Evolutionary conservation across 2,329 filamentous ascomycete genomes (phyloP).

Genomic region (Fusarium sp.): DNA sequence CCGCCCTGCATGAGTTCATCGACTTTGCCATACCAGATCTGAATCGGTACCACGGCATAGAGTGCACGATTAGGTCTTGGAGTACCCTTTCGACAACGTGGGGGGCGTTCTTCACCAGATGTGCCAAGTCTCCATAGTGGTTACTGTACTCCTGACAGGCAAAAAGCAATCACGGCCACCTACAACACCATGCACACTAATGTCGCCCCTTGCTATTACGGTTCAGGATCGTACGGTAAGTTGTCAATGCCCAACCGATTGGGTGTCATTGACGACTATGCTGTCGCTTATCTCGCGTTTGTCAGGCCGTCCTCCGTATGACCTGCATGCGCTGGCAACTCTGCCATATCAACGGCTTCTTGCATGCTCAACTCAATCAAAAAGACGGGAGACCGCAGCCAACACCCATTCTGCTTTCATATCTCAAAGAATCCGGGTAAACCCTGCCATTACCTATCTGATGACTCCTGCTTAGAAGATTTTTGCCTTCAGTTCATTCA

Average conservation of each 20-base stretch:
- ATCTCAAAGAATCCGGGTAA: not conserved
- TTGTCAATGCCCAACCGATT: constrained; percentile 43
- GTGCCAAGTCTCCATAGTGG: constrained; percentile 34
- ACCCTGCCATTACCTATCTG: not conserved
- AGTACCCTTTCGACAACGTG: constrained; percentile 24
- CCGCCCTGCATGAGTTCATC: constrained; percentile 37
- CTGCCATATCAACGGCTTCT: constrained; percentile 31
- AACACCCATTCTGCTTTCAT: not conserved
- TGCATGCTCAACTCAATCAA: constrained; percentile 21
- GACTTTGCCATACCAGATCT: constrained; percentile 33
- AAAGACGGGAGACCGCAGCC: not conserved
- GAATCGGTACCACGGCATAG: constrained; percentile 15
- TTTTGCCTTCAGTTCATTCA: not conserved
- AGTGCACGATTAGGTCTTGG: constrained; percentile 11
- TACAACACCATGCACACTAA: constrained; percentile 33
- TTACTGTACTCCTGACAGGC: constrained; percentile 32
- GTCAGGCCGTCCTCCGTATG: constrained; percentile 32
- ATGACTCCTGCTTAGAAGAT: not conserved
- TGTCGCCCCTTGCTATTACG: constrained; percentile 32
- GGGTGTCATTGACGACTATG: constrained; percentile 36
- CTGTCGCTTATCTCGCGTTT: constrained; percentile 45
- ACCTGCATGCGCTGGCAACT: constrained; percentile 40
- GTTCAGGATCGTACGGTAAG: constrained; percentile 36
- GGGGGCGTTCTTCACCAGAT: constrained; percentile 35
- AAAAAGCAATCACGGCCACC: constrained; percentile 41